These are phyloP conservation scores for Thraustochytrium sp. DNA, from an alignment of 352 stramenopile species.

Conservation along the genomic window DNA sequence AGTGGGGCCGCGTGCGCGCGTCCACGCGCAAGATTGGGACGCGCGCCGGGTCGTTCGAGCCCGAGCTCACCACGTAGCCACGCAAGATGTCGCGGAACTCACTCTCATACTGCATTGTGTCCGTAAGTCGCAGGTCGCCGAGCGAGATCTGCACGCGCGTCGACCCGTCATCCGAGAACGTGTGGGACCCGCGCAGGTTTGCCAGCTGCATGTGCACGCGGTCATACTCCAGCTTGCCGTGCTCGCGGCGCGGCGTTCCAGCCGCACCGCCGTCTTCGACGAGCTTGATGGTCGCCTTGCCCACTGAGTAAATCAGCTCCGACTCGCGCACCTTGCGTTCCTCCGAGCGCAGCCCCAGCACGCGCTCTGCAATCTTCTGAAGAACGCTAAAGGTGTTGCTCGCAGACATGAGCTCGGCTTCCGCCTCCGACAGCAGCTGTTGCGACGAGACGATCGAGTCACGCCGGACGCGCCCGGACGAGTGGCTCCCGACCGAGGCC, in stretches of 20 bases:
- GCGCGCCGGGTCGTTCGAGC: background rate
- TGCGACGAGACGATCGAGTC: background rate
- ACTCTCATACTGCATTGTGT: slow-evolving; percentile 1
- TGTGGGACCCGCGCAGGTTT: slow-evolving; percentile 5
- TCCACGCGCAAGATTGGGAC: slow-evolving; percentile 13
- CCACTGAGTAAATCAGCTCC: slow-evolving; percentile 25
- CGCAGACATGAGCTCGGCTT: background rate
- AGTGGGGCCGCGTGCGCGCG: background rate
- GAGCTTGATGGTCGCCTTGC: background rate
- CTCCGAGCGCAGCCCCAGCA: background rate
- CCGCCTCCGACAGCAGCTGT: background rate
- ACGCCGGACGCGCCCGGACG: background rate
- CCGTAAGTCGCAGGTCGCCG: background rate
- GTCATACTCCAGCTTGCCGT: background rate
- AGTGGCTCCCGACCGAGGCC: background rate
- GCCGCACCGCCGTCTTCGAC: background rate
- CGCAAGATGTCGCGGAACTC: background rate
- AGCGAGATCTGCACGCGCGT: slow-evolving; percentile 33
- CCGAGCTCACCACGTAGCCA: background rate
- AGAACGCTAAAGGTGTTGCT: slow-evolving; percentile 1
- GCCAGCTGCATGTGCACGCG: background rate
- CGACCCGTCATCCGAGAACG: slow-evolving; percentile 20
- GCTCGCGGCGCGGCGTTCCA: background rate
- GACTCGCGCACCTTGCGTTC: background rate
- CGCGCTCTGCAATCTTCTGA: background rate